Base-by-base conservation (phyloP, 345 rosid species). In the Crucihimalaya himalaica region DNA sequence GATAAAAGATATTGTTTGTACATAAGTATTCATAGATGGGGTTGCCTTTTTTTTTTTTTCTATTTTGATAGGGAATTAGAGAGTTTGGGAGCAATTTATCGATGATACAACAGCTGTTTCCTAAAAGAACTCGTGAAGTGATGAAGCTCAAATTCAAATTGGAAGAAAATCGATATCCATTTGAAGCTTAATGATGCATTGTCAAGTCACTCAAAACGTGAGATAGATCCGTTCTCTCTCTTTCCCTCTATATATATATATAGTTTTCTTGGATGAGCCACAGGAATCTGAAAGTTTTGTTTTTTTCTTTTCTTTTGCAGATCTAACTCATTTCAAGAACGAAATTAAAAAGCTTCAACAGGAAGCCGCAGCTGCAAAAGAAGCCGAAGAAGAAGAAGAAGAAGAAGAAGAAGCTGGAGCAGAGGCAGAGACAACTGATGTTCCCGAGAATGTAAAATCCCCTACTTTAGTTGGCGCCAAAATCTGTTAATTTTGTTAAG, bases 11-110 rank as follows among this genome's bases (percentile, higher is more conserved):
- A 35, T 8, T 48, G 8, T 27, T 53, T 53, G 58, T 53, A 27
- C 19, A 6, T 14, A 27, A 25, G 58, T 53, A 15, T 55, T 29
- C 11, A 5, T 56, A 16, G 35, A 55, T 55, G 1, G 21, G 32
- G 4, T 55, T 55, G 13, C 2, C 61, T 32, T 0, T n/a, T 43
- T 35, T 29, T 32, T 0, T n/a, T 43, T 35, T 29, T 23, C 25
- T 23, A 23, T 23, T 23, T 40, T 11, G 3, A 9, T 51, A 87
- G 98, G 96, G 93, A 19, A 53, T 93, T 62, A 80, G 47, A 55
- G 91, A 91, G 79, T 93, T 91, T 71, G 97, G 97, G 47, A 83
- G 91, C 53, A 92, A 91, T 79, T 80, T 93, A 18, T 81, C 89
- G 3, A 79, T 88, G 91, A 80, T 91, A 56, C 88, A 84, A 78